A percentile compares a stretch with the other conserved stretches of the same genome.
Conservation (phyloP, 768 basidiomycete genomes). For the Albatrellus ellisii region DNA sequence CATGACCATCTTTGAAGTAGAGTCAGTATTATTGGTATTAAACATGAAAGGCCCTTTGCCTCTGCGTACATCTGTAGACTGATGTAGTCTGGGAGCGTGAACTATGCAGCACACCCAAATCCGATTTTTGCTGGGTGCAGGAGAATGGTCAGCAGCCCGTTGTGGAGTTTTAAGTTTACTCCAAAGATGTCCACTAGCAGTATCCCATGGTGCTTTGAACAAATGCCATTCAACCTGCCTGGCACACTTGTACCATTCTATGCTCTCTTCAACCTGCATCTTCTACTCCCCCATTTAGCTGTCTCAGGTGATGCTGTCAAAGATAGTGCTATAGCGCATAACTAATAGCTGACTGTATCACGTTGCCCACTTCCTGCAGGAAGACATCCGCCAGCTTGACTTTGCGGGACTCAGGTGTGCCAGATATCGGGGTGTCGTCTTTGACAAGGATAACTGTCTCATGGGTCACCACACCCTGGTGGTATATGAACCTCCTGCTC, state of each 20-base stretch:
- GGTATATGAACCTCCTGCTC: background rate
- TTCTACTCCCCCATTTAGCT: conserved; percentile 49
- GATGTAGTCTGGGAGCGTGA: too few relatives aligned
- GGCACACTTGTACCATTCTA: conserved; percentile 61
- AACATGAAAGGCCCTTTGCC: too few relatives aligned
- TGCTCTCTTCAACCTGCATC: conserved; percentile 50
- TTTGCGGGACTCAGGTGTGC: conserved; percentile 56
- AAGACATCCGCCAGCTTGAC: conserved; percentile 80
- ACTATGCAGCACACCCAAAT: too few relatives aligned
- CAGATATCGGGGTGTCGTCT: conserved; percentile 82
- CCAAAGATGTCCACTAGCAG: too few relatives aligned
- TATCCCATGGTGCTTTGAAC: too few relatives aligned
- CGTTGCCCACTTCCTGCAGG: conserved; percentile 21
- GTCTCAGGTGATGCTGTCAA: conserved; percentile 47
- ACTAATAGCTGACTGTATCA: background rate
- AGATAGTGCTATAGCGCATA: background rate
- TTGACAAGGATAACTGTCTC: conserved; percentile 97
- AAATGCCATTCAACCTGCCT: conserved; percentile 72
- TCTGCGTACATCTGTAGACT: too few relatives aligned
- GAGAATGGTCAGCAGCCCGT: too few relatives aligned
- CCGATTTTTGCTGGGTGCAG: too few relatives aligned
- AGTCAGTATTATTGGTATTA: too few relatives aligned
- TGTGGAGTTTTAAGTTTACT: too few relatives aligned
- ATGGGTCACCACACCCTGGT: conserved; percentile 34
- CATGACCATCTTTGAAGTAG: too few relatives aligned